Percentiles rank a stretch among this genome's conserved stretches.
Conservation (phyloP, 495 filamentous ascomycete genomes). For the Daldinia vernicosa region DNA sequence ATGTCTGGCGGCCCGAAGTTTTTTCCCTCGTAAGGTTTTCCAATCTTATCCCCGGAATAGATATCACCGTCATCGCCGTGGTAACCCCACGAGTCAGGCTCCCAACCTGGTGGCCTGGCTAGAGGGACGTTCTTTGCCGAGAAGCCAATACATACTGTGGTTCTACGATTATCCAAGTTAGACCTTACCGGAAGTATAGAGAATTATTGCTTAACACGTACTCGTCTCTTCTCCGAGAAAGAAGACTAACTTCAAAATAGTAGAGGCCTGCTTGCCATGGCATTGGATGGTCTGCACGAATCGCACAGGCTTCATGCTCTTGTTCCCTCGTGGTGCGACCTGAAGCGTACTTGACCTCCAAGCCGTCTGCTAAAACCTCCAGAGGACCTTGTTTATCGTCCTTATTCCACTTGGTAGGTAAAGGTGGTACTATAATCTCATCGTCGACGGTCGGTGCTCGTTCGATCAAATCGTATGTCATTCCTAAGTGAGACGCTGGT, state of each 20-base stretch:
- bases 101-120: slow-evolving; percentile 91
- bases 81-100: slow-evolving; percentile 95
- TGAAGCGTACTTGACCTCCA: slow-evolving; percentile 76
- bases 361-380: slow-evolving; percentile 77
- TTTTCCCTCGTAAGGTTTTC: slow-evolving; percentile 75
- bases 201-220: slow-evolving; percentile 55
- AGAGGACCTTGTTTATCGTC: slow-evolving; percentile 76
- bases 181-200: slow-evolving; percentile 26
- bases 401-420: slow-evolving; percentile 86
- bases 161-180: slow-evolving; percentile 49
- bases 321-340: slow-evolving; percentile 49
- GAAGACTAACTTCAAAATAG: slow-evolving; percentile 93
- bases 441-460: slow-evolving; percentile 63
- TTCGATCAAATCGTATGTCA: slow-evolving; percentile 88
- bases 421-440: slow-evolving; percentile 66
- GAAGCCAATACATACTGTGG: slow-evolving; percentile 90
- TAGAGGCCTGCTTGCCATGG: slow-evolving; percentile 93
- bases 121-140: slow-evolving; percentile 76
- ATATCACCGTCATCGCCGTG: slow-evolving; percentile 95
- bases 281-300: slow-evolving; percentile 89
- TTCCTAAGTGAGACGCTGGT: slow-evolving; percentile 73
- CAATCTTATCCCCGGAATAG: slow-evolving; percentile 77
- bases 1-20: slow-evolving; percentile 77
- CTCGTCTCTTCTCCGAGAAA: slow-evolving; percentile 88
- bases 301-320: slow-evolving; percentile 84